These are phyloP conservation scores for Talaromyces sp. DNA, from an alignment of 2,329 filamentous ascomycete genomes.

Conservation along the genomic window DNA sequence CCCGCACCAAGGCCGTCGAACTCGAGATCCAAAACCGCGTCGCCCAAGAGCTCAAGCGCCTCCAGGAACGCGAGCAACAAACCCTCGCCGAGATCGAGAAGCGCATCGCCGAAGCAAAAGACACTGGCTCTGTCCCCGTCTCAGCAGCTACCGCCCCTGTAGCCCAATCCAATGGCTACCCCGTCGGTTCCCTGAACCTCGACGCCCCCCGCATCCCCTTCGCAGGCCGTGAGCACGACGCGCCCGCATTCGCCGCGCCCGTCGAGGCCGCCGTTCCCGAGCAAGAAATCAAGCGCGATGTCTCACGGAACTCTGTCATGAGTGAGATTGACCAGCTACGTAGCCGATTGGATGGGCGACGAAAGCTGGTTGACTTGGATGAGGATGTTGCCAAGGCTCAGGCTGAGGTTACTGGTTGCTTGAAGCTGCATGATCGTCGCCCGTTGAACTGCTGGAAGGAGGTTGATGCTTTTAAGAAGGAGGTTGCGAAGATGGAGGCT, in stretches of 20 bases:
- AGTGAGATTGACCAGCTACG: slow-evolving; percentile 61
- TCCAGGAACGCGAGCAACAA: slow-evolving; percentile 70
- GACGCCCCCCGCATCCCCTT: slow-evolving; percentile 49
- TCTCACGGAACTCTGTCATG: slow-evolving; percentile 57
- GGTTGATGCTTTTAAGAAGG: slow-evolving; percentile 85
- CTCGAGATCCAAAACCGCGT: slow-evolving; percentile 87
- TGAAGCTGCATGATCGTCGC: slow-evolving; percentile 80
- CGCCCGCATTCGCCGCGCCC: slow-evolving; percentile 16
- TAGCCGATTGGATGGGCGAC: slow-evolving; percentile 62
- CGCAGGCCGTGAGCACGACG: slow-evolving; percentile 41
- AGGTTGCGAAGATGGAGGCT: slow-evolving; percentile 84
- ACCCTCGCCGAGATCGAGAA: slow-evolving; percentile 71
- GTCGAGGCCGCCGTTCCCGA: slow-evolving; percentile 19
- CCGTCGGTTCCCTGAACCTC: slow-evolving; percentile 38
- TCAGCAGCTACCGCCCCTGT: slow-evolving; percentile 32
- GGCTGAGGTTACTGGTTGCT: slow-evolving; percentile 74
- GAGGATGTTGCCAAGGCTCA: slow-evolving; percentile 74
- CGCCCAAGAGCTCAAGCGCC: slow-evolving; percentile 77
- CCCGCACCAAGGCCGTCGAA: slow-evolving; percentile 80
- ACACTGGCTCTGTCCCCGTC: slow-evolving; percentile 24
- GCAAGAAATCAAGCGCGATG: slow-evolving; percentile 41
- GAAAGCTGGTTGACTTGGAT: slow-evolving; percentile 66
- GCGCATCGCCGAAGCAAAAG: slow-evolving; percentile 52
- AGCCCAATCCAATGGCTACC: slow-evolving; percentile 24
- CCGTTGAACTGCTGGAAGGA: slow-evolving; percentile 94